Evolutionary conservation across 495 filamentous ascomycete genomes (phyloP).

Genomic region (Hyphodiscus hymeniophilus): DNA sequence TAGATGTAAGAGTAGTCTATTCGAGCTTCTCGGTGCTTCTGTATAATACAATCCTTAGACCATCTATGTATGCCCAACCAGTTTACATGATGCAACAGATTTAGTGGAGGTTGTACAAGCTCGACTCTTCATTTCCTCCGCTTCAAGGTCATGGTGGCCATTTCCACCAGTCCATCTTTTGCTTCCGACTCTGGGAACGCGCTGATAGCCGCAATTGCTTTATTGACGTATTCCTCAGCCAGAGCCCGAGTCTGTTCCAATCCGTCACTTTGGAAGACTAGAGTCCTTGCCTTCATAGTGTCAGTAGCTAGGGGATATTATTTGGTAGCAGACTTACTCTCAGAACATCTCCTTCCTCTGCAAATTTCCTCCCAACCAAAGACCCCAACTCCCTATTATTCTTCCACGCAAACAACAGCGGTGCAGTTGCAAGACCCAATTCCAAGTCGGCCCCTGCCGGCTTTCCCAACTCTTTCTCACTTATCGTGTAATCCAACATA

Average conservation of each 20-base stretch:
- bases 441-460: constrained; percentile 91
- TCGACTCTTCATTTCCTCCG: constrained; percentile 63
- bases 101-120: not conserved
- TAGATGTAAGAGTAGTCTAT: not conserved
- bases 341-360: constrained; percentile 70
- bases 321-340: constrained; percentile 46
- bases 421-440: constrained; percentile 90
- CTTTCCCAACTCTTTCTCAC: constrained; percentile 78
- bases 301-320: not conserved
- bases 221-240: constrained; percentile 83
- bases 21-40: not conserved
- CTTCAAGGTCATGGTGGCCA: constrained; percentile 87
- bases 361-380: constrained; percentile 88
- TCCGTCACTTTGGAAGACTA: constrained; percentile 76
- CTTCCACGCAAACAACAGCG: constrained; percentile 94
- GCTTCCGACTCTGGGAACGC: constrained; percentile 86
- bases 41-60: not conserved
- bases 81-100: not conserved
- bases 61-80: not conserved
- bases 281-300: constrained; percentile 60
- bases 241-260: constrained; percentile 83
- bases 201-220: constrained; percentile 74
- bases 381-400: constrained; percentile 74
- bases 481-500: constrained; percentile 93
- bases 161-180: constrained; percentile 81